Percentiles rank a stretch among this genome's conserved stretches.
Evolutionary conservation across 139 green algal species (phyloP).

Genomic region (Penium margaritaceum): DNA sequence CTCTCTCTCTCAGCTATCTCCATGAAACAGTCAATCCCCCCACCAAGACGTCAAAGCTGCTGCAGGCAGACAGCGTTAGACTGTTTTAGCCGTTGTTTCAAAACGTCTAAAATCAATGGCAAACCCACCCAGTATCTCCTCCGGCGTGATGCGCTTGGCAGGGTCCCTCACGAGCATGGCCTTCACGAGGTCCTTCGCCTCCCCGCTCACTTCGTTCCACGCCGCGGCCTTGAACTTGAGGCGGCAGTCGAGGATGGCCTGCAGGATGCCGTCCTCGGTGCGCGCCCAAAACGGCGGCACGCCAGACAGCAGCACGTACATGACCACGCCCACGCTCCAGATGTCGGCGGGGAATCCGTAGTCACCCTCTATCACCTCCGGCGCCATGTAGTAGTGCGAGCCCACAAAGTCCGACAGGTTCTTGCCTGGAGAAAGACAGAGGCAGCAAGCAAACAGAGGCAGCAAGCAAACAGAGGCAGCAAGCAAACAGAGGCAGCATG

Average conservation of each 20-base stretch:
- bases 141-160: background rate
- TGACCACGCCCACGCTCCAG: conserved; percentile 82
- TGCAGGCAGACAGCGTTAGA: too few relatives aligned
- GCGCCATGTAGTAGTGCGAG: conserved; percentile 83
- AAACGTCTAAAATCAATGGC: too few relatives aligned
- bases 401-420: conserved; percentile 79
- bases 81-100: too few relatives aligned
- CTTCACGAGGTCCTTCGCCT: conserved; percentile 46
- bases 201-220: conserved; percentile 60
- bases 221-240: conserved; percentile 59
- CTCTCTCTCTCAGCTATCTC: too few relatives aligned
- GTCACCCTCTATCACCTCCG: conserved; percentile 63
- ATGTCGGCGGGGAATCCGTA: conserved; percentile 82
- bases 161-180: conserved; percentile 45
- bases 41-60: too few relatives aligned
- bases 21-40: too few relatives aligned
- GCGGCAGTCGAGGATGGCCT: conserved; percentile 56
- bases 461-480: too few relatives aligned
- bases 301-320: conserved; percentile 89
- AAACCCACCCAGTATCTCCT: background rate
- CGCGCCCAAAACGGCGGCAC: conserved; percentile 85
- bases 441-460: too few relatives aligned
- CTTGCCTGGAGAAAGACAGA: too few relatives aligned
- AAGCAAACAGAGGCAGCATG: too few relatives aligned
- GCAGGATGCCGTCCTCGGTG: conserved; percentile 75